These are phyloP conservation scores for Sporothrix inflata DNA, from an alignment of 2,329 filamentous ascomycete species.

Conservation along the genomic window DNA sequence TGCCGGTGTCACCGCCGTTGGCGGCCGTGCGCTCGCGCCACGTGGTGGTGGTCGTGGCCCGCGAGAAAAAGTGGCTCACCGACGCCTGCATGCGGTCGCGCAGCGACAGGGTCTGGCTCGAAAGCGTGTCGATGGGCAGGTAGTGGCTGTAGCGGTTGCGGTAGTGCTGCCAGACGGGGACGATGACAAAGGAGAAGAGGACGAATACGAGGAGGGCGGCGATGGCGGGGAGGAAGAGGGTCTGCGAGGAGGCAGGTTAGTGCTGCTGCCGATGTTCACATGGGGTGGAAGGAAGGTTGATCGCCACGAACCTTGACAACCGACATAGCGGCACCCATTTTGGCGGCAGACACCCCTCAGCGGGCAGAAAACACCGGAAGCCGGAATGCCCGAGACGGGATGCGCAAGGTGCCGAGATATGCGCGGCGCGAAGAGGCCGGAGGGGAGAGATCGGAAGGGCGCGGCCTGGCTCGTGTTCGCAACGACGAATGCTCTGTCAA, in stretches of 20 bases:
- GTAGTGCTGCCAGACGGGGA: slow-evolving; percentile 72
- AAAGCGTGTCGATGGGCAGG: slow-evolving; percentile 68
- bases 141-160: slow-evolving; percentile 74
- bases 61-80: slow-evolving; percentile 46
- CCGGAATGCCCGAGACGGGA: neutral
- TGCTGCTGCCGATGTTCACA: neutral
- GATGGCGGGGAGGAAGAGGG: slow-evolving; percentile 69
- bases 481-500: neutral
- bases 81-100: slow-evolving; percentile 54
- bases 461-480: neutral
- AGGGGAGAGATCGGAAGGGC: neutral
- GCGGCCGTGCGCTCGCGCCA: slow-evolving; percentile 52
- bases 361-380: neutral
- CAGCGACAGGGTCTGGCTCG: slow-evolving; percentile 58
- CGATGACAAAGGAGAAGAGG: slow-evolving; percentile 63
- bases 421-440: neutral
- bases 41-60: slow-evolving; percentile 43
- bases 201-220: slow-evolving; percentile 73
- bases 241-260: slow-evolving; percentile 51
- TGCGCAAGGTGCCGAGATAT: neutral
- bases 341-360: neutral
- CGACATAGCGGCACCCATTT: slow-evolving; percentile 44
- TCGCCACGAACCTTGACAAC: slow-evolving; percentile 44
- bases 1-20: slow-evolving; percentile 39
- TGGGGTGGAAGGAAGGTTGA: neutral